Evolutionary conservation across 2,329 filamentous ascomycete genomes (phyloP).

Genomic region (Teratosphaeria nubilosa): DNA sequence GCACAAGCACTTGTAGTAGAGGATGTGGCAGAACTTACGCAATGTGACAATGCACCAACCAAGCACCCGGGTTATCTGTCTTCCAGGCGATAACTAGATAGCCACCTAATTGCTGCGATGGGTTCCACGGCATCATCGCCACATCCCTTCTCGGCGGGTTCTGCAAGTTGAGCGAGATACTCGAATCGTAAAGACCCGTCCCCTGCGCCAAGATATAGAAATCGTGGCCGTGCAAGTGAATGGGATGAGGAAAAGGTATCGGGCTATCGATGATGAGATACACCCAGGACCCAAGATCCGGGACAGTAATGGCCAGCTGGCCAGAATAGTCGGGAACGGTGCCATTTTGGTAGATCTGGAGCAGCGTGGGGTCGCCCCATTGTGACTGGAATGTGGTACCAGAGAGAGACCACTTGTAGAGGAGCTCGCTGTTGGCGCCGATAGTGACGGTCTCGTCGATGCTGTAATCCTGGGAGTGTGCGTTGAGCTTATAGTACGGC

Average conservation of each 20-base stretch:
- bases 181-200: slow-evolving; percentile 15
- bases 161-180: slow-evolving; percentile 24
- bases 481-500: slow-evolving; percentile 22
- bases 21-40: slow-evolving; percentile 38
- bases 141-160: slow-evolving; percentile 43
- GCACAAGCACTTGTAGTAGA: background rate
- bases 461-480: slow-evolving; percentile 15
- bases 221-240: slow-evolving; percentile 31
- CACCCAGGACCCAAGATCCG: slow-evolving; percentile 28
- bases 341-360: slow-evolving; percentile 24
- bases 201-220: slow-evolving; percentile 25
- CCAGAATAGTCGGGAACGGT: slow-evolving; percentile 27
- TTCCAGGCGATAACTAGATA: slow-evolving; percentile 42
- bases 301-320: slow-evolving; percentile 27
- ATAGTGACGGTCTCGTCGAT: slow-evolving; percentile 25
- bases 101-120: slow-evolving; percentile 20
- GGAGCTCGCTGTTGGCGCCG: slow-evolving; percentile 25
- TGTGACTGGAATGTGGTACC: slow-evolving; percentile 29
- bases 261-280: slow-evolving; percentile 35
- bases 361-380: slow-evolving; percentile 32
- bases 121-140: slow-evolving; percentile 31
- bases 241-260: slow-evolving; percentile 28
- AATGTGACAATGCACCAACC: slow-evolving; percentile 45
- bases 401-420: slow-evolving; percentile 34
- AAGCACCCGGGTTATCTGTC: slow-evolving; percentile 42